Percentiles rank a stretch among this genome's conserved stretches.
phyloP scores from a whole-genome alignment of 352 stramenopile species.

The Pythium sukuiense region DNA sequence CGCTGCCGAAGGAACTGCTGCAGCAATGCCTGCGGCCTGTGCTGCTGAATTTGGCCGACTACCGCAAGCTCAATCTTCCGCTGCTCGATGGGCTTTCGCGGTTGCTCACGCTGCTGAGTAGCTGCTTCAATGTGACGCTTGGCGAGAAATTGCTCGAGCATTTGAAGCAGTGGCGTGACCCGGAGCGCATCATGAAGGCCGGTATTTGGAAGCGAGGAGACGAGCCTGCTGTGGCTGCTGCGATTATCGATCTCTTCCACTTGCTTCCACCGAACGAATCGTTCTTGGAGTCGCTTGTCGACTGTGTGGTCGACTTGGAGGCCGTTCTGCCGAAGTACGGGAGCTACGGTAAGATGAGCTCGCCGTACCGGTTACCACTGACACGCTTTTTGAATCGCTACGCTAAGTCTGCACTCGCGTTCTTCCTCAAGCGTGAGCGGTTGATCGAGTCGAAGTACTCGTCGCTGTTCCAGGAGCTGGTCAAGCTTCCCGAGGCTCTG shows the following conservation, averaged over 20 bases:
- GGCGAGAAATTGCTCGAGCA: conserved; percentile 97
- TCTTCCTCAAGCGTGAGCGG: conserved; percentile 87
- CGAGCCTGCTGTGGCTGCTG: conserved; percentile 93
- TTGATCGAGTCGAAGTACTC: conserved; percentile 88
- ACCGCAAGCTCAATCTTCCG: conserved; percentile 96
- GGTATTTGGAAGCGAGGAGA: conserved; percentile 93
- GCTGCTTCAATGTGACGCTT: conserved; percentile 97
- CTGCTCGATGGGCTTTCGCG: conserved; percentile 92
- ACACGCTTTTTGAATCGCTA: conserved; percentile 94
- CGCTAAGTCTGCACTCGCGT: conserved; percentile 75
- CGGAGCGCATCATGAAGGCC: conserved; percentile 89
- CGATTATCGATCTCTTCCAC: conserved; percentile 96
- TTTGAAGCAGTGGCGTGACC: conserved; percentile 93
- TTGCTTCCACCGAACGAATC: conserved; percentile 93
- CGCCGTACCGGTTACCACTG: conserved; percentile 91
- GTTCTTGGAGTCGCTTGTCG: conserved; percentile 96
- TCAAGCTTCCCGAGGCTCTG: conserved; percentile 90
- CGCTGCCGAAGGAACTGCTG: conserved; percentile 94
- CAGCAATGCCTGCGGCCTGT: conserved; percentile 96
- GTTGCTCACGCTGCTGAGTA: conserved; percentile 93
- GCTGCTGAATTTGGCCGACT: conserved; percentile 95
- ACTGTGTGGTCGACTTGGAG: conserved; percentile 94
- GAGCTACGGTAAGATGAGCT: conserved; percentile 86
- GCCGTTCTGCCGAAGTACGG: conserved; percentile 90
- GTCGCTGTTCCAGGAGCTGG: conserved; percentile 93